Base-by-base conservation (phyloP, 306 rosid species). In the Albizia julibrissin region DNA sequence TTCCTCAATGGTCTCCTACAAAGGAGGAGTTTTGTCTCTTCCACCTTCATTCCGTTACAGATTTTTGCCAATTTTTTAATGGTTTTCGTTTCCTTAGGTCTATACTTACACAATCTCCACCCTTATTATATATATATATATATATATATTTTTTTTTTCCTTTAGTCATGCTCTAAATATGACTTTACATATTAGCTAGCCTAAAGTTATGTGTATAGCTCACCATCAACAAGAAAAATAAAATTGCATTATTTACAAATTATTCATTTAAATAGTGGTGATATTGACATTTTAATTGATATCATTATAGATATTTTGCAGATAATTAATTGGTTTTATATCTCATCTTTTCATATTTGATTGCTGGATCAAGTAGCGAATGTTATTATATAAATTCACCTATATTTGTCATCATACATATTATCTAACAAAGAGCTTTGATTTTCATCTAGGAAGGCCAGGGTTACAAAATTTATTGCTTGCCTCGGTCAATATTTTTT, bases 1-100 rank as follows among this genome's bases (percentile, higher is more conserved):
- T 84, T 84, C 88, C 88, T 87, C 89, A 82, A 77, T 82, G 87
- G 80, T 84, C 92, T 88, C 93, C 92, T 85, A 83, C 85, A 89
- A 93, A 87, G 80, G 74, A 80, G 97, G 94, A 65, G 77, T 83
- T 66, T 56, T 79, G 74, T 70, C 56, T 70, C 75, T 73, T 74
- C 85, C 89, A 76, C 76, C 86, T 81, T 82, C 87, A 69, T 75
- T 86, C 84, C 33, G 93, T 92, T 91, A 80, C 75, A 65, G 75
- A 29, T 87, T 84, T 69, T 89, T 88, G 77, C 87, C 90, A 67
- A 77, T 87, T 90, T 84, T 74, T 84, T 52, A 40, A 44, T 62
- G 86, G 84, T 61, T 4, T 84, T 79, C 67, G 12, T 43, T 71
- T 44, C 4, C 8, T 24, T 24, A 5, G 44, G 39, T 6, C 50